A percentile compares a stretch with the other conserved stretches of the same genome.
Evolutionary conservation across 768 basidiomycete species (phyloP).

Genomic region (Russula sp.): DNA sequence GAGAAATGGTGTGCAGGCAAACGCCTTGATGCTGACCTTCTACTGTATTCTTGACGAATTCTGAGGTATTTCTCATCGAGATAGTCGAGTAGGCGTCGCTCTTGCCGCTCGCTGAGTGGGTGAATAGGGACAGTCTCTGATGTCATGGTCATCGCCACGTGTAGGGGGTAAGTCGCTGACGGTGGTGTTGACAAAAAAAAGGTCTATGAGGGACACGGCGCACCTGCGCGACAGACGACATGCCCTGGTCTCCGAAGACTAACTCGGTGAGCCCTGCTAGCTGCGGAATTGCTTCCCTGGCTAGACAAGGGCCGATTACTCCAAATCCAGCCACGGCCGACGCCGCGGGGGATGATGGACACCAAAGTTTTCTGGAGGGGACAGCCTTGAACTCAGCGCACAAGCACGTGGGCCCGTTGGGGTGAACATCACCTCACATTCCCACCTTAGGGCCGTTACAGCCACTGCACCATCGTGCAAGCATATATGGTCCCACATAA

Average conservation of each 20-base stretch:
- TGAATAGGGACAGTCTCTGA: neutral
- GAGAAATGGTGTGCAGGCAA: neutral
- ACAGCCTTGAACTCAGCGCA: constrained; percentile 90
- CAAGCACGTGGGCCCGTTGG: constrained; percentile 55
- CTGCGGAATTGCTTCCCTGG: constrained; percentile 94
- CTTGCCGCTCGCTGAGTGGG: constrained; percentile 36
- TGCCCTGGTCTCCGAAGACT: constrained; percentile 87
- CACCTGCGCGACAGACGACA: constrained; percentile 76
- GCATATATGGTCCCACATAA: accelerated
- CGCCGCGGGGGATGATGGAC: constrained; percentile 57
- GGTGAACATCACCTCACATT: constrained; percentile 58
- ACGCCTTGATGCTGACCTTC: constrained; percentile 44
- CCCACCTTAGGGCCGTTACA: constrained; percentile 78
- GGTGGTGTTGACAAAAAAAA: constrained; percentile 34
- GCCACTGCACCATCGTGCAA: constrained; percentile 51
- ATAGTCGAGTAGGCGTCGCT: constrained; percentile 54
- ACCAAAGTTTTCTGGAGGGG: constrained; percentile 95
- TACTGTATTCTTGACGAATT: constrained; percentile 63
- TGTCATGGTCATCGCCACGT: neutral
- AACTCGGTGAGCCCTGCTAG: constrained; percentile 81
- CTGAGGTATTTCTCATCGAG: constrained; percentile 60
- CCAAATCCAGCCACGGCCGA: constrained; percentile 62
- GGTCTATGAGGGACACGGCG: constrained; percentile 73
- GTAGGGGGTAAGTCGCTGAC: too few relatives aligned
- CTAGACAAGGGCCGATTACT: constrained; percentile 79